These are phyloP conservation scores for Aspergillus caelatus DNA, from an alignment of 2,329 filamentous ascomycete genomes.

Conservation along the genomic window DNA sequence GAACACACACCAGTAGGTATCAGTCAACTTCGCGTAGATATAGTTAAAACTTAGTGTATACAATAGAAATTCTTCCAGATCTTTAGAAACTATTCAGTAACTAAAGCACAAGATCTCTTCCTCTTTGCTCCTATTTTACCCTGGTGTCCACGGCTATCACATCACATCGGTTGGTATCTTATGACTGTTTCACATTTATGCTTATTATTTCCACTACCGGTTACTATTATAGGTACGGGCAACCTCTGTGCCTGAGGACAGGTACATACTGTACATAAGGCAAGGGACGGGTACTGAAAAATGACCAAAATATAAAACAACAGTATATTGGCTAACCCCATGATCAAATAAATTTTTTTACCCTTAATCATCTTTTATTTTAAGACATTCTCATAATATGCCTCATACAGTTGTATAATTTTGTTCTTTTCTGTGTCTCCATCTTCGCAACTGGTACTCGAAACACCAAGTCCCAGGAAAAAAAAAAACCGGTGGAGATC, in stretches of 20 bases:
- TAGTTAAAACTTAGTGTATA: not conserved
- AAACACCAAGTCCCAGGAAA: not conserved
- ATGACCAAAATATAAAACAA: not conserved
- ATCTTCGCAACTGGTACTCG: not conserved
- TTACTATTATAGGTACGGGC: not conserved
- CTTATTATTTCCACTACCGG: not conserved
- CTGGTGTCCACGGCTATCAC: not conserved
- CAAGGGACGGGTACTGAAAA: not conserved
- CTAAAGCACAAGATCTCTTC: not conserved
- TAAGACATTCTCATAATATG: not conserved
- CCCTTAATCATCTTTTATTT: not conserved
- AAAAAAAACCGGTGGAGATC: not conserved
- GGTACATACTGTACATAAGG: not conserved
- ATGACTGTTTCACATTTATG: not conserved
- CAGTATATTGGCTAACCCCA: not conserved
- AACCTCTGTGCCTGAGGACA: not conserved
- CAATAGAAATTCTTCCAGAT: too few species aligned
- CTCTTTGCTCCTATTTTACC: not conserved
- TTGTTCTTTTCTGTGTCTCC: not conserved
- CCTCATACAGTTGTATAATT: not conserved
- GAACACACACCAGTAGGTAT: not conserved
- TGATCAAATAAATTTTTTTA: not conserved
- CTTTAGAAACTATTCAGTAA: not conserved
- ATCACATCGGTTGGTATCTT: not conserved
- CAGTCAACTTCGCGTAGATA: not conserved